Evolutionary conservation across 1,139 yeast genomes (phyloP).

Genomic region (Yamadazyma jaroonii): DNA sequence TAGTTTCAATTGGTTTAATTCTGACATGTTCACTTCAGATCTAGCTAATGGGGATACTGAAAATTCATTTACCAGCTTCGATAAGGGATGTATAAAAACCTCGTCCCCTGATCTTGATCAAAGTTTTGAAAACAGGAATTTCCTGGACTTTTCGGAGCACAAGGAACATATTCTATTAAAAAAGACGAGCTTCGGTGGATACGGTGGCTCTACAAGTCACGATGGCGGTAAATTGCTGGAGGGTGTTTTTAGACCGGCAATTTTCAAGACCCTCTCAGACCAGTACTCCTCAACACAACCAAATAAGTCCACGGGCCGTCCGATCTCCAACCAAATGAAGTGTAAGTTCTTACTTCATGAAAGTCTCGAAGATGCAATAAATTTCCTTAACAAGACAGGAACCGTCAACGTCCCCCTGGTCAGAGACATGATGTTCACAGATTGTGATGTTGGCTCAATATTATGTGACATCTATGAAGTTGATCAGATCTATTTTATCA

Average conservation of each 20-base stretch:
- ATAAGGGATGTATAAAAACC: too few species aligned
- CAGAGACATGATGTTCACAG: slow-evolving; percentile 3
- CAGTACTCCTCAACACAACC: too few species aligned
- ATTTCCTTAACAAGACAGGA: background rate
- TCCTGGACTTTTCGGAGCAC: too few species aligned
- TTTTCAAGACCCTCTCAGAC: too few species aligned
- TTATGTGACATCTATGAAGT: slow-evolving; percentile 1
- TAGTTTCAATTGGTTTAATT: background rate
- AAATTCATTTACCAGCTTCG: too few species aligned
- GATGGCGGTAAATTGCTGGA: too few species aligned
- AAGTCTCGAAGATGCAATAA: background rate
- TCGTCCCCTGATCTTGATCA: too few species aligned
- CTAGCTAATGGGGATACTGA: background rate
- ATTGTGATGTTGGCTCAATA: slow-evolving; percentile 2
- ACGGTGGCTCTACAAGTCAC: too few species aligned
- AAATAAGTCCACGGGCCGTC: slow-evolving; percentile 5
- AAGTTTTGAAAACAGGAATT: too few species aligned
- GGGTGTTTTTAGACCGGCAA: too few species aligned
- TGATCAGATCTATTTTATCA: background rate
- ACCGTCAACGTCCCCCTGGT: slow-evolving; percentile 2
- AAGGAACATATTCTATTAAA: too few species aligned
- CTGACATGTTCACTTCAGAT: background rate
- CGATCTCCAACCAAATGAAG: slow-evolving; percentile 1
- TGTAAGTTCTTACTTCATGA: slow-evolving; percentile 4
- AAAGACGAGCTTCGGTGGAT: too few species aligned